A percentile compares a stretch with the other conserved stretches of the same genome.
Conservation (phyloP, 2,329 filamentous ascomycete species). For the Lachnellula hyalina region DNA sequence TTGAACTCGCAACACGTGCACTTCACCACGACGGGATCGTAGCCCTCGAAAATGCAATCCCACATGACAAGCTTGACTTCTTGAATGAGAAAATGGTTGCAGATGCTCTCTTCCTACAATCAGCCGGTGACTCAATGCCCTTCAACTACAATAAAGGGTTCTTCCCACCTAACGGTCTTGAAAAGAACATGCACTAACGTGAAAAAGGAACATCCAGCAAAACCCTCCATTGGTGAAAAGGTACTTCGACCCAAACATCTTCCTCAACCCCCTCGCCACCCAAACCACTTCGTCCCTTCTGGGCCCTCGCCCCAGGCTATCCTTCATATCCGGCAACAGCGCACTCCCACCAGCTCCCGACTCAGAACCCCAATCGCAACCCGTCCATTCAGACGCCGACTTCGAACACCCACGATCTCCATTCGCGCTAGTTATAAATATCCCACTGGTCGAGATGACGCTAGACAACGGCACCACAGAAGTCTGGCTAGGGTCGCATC, state of each 20-base stretch:
- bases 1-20: slow-evolving; percentile 49
- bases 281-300: slow-evolving; percentile 51
- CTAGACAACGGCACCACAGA: slow-evolving; percentile 33
- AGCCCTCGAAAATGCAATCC: slow-evolving; percentile 48
- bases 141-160: slow-evolving; percentile 57
- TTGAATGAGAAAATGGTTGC: slow-evolving; percentile 55
- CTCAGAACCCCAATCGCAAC: slow-evolving; percentile 40
- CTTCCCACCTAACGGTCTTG: neutral
- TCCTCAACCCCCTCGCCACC: slow-evolving; percentile 49
- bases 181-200: neutral
- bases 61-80: slow-evolving; percentile 45
- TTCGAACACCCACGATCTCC: slow-evolving; percentile 47
- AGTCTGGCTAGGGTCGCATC: slow-evolving; percentile 35
- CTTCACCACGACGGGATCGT: slow-evolving; percentile 51
- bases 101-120: slow-evolving; percentile 49
- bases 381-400: slow-evolving; percentile 55
- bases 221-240: slow-evolving; percentile 48
- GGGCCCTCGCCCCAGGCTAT: slow-evolving; percentile 49
- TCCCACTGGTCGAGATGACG: slow-evolving; percentile 32
- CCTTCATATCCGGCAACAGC: slow-evolving; percentile 54
- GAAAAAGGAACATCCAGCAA: slow-evolving; percentile 49
- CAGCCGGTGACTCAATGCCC: slow-evolving; percentile 46
- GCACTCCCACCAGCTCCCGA: slow-evolving; percentile 46
- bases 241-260: slow-evolving; percentile 46
- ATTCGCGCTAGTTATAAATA: slow-evolving; percentile 34